Evolutionary conservation across 2,329 filamentous ascomycete genomes (phyloP), one percentile per base, ranked within the genome.

Genomic region (Pestalotiopsis sp.): DNA sequence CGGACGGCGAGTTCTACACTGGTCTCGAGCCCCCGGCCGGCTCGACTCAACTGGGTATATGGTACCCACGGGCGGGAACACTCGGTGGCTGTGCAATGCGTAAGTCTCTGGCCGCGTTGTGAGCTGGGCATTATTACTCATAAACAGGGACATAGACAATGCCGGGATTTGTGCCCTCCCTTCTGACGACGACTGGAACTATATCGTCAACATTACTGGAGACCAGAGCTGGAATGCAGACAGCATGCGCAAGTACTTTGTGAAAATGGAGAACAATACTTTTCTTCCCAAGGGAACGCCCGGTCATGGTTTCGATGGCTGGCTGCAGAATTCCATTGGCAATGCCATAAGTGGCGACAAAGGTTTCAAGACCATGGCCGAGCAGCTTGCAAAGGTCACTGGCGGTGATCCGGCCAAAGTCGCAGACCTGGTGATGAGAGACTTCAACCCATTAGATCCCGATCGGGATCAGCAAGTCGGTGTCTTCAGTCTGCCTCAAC

Each of bases 21-120:
- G 78, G 78, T 3, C 71, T 75, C 7, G 75, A 76, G 7, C 77
- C 78, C 7, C 78, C 78, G 2, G 70, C 76, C 61, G 77, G 76
- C 12, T 74, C 78, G 17, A 70, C 74, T 17, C 73, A 74, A 20
- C 74, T 79, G 13, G 78, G 78, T 11, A 76, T 79, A 4, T 76
- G 76, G 57, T 80, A 80, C 68, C 78, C 78, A 61, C 74, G 78
- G 31, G 75, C 77, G 12, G 78, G 76, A n/a, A 77, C 76, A 2
- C 74, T 80, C 20, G 78, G 78, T 23, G 78, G 78, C 9, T 80
- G 78, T 64, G 77, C 77, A 1, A 78, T 78, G 75, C 75, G 77
- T 31, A 78, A 78, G 57, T 59, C 17, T 41, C 23, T 62, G 59
- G 11, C n/a, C 14, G 20, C 13, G 7, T 27, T 3, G 3, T 31